These are phyloP conservation scores for Strigomonas culicis DNA, from an alignment of 208 protist species.

Conservation along the genomic window DNA sequence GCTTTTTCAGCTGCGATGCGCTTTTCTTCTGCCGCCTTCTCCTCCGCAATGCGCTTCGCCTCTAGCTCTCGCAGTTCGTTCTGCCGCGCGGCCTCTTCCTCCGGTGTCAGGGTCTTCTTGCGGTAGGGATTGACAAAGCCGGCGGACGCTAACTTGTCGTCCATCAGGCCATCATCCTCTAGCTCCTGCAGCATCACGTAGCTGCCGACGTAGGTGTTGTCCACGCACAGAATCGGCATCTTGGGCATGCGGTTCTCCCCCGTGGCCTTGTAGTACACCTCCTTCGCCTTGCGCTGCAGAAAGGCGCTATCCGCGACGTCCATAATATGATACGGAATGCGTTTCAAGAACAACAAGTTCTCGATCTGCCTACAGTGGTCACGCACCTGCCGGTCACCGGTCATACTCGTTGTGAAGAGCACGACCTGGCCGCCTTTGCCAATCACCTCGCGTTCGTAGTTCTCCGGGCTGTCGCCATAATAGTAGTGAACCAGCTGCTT, in stretches of 20 bases:
- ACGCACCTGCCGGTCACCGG: slow-evolving; percentile 45
- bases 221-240: slow-evolving; percentile 64
- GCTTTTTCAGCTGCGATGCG: not conserved
- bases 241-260: slow-evolving; percentile 16
- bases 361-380: slow-evolving; percentile 48
- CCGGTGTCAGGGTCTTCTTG: not conserved
- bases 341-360: slow-evolving; percentile 60
- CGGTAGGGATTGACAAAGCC: slow-evolving; percentile 19
- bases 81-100: slow-evolving; percentile 12
- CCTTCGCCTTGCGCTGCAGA: slow-evolving; percentile 37
- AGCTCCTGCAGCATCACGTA: slow-evolving; percentile 60
- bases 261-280: slow-evolving; percentile 32
- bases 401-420: slow-evolving; percentile 73
- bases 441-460: slow-evolving; percentile 32
- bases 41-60: not conserved
- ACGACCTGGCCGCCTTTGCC: slow-evolving; percentile 34
- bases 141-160: slow-evolving; percentile 30
- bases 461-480: slow-evolving; percentile 37
- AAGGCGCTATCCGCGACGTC: slow-evolving; percentile 63
- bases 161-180: slow-evolving; percentile 56
- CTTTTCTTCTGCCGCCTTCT: slow-evolving; percentile 5
- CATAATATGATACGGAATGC: slow-evolving; percentile 56
- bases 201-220: slow-evolving; percentile 44
- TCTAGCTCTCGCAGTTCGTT: not conserved
- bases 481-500: slow-evolving; percentile 31